phyloP scores from a whole-genome alignment of 768 basidiomycete species.

The Inosperma sp. region DNA sequence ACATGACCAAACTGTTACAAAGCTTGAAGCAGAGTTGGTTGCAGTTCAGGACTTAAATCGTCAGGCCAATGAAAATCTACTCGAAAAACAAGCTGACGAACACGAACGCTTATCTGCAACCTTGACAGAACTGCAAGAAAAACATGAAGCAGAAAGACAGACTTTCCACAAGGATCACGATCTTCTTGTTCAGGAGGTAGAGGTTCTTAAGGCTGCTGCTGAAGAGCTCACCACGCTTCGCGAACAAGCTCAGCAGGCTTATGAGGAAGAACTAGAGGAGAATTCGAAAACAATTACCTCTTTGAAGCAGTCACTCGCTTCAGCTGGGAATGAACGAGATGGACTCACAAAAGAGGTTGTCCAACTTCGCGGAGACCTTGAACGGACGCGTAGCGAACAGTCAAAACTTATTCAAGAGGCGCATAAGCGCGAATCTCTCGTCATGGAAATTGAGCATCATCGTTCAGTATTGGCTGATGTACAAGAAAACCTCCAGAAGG shows the following conservation, averaged over 20 bases:
- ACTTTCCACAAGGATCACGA: constrained; percentile 46
- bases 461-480: constrained; percentile 71
- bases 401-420: constrained; percentile 63
- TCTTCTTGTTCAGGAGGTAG: constrained; percentile 52
- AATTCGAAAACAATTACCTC: constrained; percentile 44
- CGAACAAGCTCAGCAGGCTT: constrained; percentile 37
- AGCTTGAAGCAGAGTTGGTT: constrained; percentile 37
- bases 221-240: constrained; percentile 46
- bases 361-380: constrained; percentile 54
- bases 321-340: constrained; percentile 42
- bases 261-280: constrained; percentile 47
- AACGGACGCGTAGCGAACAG: constrained; percentile 53
- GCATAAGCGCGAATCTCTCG: constrained; percentile 70
- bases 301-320: constrained; percentile 48
- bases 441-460: constrained; percentile 71
- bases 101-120: constrained; percentile 40
- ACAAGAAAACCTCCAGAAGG: constrained; percentile 71
- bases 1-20: constrained; percentile 44
- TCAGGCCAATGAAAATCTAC: constrained; percentile 12
- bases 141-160: constrained; percentile 47
- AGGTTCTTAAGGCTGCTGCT: constrained; percentile 50
- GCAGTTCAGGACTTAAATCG: constrained; percentile 36
- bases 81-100: constrained; percentile 41
- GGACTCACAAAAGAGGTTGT: constrained; percentile 44
- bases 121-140: constrained; percentile 46